Evolutionary conservation across 352 stramenopile genomes (phyloP).

Genomic region (Globisporangium irregulare): DNA sequence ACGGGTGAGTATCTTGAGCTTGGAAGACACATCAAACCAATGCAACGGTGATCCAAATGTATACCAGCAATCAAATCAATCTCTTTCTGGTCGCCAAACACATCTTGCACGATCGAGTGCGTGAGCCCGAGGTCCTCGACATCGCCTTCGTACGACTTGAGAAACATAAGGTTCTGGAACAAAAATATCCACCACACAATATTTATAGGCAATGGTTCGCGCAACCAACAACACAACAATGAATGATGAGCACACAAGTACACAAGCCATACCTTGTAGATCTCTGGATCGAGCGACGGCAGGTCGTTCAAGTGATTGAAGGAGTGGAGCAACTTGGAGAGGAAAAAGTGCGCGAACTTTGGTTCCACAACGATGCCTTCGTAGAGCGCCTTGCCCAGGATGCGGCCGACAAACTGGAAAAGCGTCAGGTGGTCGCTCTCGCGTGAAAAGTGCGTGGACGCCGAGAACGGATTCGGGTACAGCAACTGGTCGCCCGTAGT

Average conservation of each 20-base stretch:
- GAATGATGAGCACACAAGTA: background rate
- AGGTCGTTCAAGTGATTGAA: constrained; percentile 88
- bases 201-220: too few relatives aligned
- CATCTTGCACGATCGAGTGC: constrained; percentile 87
- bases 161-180: constrained; percentile 91
- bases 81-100: constrained; percentile 83
- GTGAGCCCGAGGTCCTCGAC: constrained; percentile 89
- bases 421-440: constrained; percentile 86
- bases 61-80: constrained; percentile 25
- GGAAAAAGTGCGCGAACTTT: constrained; percentile 96
- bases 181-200: background rate
- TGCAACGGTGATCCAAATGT: background rate
- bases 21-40: too few relatives aligned
- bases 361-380: constrained; percentile 95
- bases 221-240: background rate
- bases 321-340: constrained; percentile 88
- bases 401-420: constrained; percentile 94
- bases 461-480: constrained; percentile 93
- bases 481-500: constrained; percentile 77
- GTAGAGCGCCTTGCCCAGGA: constrained; percentile 95
- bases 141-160: constrained; percentile 95
- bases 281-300: constrained; percentile 89
- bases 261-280: constrained; percentile 80
- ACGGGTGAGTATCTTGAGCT: background rate
- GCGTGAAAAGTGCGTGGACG: constrained; percentile 72